Base-by-base conservation (phyloP, 768 basidiomycete species). In the Amanita inopinata region DNA sequence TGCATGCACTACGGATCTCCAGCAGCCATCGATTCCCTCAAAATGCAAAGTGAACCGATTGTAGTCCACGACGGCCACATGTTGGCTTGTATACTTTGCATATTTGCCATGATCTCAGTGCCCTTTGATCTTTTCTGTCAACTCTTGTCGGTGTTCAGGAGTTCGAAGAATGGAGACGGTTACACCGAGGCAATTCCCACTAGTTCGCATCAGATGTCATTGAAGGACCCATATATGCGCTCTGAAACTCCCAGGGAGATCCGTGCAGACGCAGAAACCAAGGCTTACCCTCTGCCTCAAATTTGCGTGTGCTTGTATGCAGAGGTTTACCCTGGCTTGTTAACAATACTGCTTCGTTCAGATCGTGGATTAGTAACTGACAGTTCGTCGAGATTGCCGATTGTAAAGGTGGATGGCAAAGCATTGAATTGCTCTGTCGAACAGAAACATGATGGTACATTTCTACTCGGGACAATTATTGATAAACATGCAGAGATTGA, bases 51-150 rank as follows among this genome's bases (percentile, higher is more conserved):
- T n/a, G n/a, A n/a, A n/a, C n/a, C n/a, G n/a, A n/a, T n/a, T n/a
- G n/a, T n/a, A n/a, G n/a, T n/a, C n/a, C n/a, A n/a, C 39, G 15
- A 38, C 27, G 15, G 20, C 17, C 24, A 14, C 25, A 20, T 35
- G 4, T 4, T 9, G 10, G 9, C 14, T 18, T 44, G 22, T 36
- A 22, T 54, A 38, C 51, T 54, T 35, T 27, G 33, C 17, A 15
- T 27, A 14, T 37, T 19, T 3, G 15, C 50, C 2, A 24, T 43
- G 19, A 36, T 38, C 11, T 38, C 36, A 9, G 33, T 27, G 11
- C 24, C 43, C 3, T 11, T 36, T n/a, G 27, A 20, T 18, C 6
- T 37, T 18, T 4, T 35, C 25, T 44, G n/a, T 15, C 27, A 27
- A 24, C 8, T 37, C 23, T 30, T 30, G n/a, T 33, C 33, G 11